Base-by-base conservation (phyloP, 1,284 basidiomycete species). In the Phylloporus sp. region DNA sequence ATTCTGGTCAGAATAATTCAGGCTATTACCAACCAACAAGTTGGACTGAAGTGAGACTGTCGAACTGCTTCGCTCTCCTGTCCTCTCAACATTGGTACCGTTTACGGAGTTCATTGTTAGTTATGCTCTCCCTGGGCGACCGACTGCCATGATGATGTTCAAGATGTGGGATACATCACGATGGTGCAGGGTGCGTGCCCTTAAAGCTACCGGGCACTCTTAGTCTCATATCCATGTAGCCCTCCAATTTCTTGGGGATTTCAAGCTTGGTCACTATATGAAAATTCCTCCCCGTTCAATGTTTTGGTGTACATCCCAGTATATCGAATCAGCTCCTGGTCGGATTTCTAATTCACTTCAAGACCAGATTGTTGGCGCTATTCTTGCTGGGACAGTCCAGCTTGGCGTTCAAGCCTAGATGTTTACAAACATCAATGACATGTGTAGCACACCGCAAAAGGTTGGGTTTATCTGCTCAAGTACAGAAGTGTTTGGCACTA, bases 241-340 rank as follows among this genome's bases (percentile, higher is more conserved):
- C 0, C 72, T 86, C 39, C 32, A 68, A 6, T 87, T 86, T 69
- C 69, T 83, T 2, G 68, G 76, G 6, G 86, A 88, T 69, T 78
- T 84, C 67, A 87, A 86, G 72, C 75, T 87, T 49, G 85, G 82
- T 37, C 84, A 86, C 67, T 86, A 87, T 74, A 87, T 86, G 82
- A 88, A 88, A 78, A 72, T 88, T 41, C 82, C 85, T 12, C 87
- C 86, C 27, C 82, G 85, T 49, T 66, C 80, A 0, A 83, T 85
- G 76, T 86, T 86, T 66, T 78, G 74, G 69, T 75, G 82, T 75
- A 59, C 12, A 71, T 66, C 12, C 4, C 23, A 23, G 20, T 20
- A 14, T 37, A 8, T 27, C n/a, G 3, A 12, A 47, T 47, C 8
- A 3, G 32, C 45, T 35, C 17, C 23, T 23, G 45, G n/a, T 47